Evolutionary conservation across 371 early-diverging fungal species (phyloP).

Genomic region (Phascolomyces articulosus): DNA sequence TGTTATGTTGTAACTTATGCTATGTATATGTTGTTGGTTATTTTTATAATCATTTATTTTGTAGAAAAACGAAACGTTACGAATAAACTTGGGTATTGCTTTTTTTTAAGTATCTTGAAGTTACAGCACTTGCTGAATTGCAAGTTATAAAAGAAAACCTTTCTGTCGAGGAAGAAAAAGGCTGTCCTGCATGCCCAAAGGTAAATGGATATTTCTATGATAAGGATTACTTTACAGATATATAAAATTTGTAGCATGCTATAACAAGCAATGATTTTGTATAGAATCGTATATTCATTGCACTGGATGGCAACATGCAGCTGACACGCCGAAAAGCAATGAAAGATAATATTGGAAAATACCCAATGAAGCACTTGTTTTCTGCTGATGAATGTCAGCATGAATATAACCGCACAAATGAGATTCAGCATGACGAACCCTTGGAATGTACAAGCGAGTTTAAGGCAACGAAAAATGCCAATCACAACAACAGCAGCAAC

Average conservation of each 20-base stretch:
- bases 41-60: too few species aligned
- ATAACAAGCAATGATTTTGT: neutral
- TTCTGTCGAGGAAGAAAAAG: neutral
- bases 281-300: neutral
- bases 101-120: neutral
- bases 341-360: neutral
- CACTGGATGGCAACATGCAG: conserved; percentile 1
- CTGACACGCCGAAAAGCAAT: neutral
- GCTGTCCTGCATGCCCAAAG: neutral
- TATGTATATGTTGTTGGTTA: too few species aligned
- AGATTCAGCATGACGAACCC: neutral
- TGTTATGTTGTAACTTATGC: too few species aligned
- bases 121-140: neutral
- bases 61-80: neutral
- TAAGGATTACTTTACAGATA: too few species aligned
- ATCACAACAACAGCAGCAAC: neutral
- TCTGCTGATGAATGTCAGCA: neutral
- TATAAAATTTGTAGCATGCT: neutral
- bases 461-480: neutral
- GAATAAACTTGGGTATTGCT: neutral
- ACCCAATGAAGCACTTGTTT: neutral
- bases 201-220: too few species aligned
- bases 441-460: neutral
- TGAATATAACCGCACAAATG: neutral
- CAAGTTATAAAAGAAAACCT: neutral